Evolutionary conservation across 1,284 basidiomycete species (phyloP), one percentile per base, ranked within the genome.

Genomic region (Cryptococcus deneoformans): DNA sequence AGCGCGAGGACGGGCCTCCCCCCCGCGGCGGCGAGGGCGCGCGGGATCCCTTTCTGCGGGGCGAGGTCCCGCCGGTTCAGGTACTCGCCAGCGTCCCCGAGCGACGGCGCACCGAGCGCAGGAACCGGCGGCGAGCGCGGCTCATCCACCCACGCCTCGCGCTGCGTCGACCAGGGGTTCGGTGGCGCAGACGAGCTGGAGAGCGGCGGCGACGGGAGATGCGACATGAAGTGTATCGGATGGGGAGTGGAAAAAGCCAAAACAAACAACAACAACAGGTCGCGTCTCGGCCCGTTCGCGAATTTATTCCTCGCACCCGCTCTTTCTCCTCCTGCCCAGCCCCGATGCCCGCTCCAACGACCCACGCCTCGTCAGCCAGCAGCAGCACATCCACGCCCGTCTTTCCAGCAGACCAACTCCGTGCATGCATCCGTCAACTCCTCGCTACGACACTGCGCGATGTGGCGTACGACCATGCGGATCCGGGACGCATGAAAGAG

Each of bases 201-300:
- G n/a, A n/a, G 10, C n/a, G 40, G 40, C 40, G 40, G 48, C 24
- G 58, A 56, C 0, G 72, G 70, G 67, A 63, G 61, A 5, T 72
- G 67, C 20, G 63, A 63, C 16, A 20, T 20, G 20, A 20, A 20
- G 20, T 20, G 20, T 20, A 20, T 20, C 20, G 20, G 20, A 20
- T 20, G 20, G 2, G 1, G 20, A 20, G 20, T 20, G 20, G 20
- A 20, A 70, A 70, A 20, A 20, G 20, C 20, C 20, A 20, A 20
- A 20, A 20, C 20, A 20, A 20, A 20, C 20, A 20, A 20, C 20
- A 20, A 20, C 20, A 20, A 20, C 20, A 20, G 20, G 20, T 20
- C 20, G 20, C 20, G 20, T 20, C 20, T 20, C 20, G 20, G 20
- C 20, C 20, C 20, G 20, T 20, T 20, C 20, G 20, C 20, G 20